Conservation (phyloP, 805 yeast species). For the Metschnikowia arizonensis region DNA sequence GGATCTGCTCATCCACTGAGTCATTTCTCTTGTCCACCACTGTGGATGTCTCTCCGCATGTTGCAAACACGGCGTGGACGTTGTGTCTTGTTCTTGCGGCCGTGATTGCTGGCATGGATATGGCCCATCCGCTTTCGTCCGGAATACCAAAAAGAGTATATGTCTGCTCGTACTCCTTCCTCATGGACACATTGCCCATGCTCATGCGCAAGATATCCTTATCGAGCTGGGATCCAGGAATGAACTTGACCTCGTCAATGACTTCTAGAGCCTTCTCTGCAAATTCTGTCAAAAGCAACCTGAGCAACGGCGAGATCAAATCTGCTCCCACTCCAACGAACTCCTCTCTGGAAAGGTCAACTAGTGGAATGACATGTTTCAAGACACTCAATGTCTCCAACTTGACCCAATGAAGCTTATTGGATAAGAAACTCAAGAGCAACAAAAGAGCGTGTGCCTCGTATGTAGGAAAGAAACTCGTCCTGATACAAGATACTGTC, state of each 20-base stretch:
- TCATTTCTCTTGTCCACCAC: constrained; percentile 23
- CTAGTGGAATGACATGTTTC: constrained; percentile 67
- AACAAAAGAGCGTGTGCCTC: constrained; percentile 74
- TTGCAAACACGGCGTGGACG: constrained; percentile 90
- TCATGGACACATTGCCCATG: constrained; percentile 73
- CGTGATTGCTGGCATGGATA: constrained; percentile 90
- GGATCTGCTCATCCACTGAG: constrained; percentile 33
- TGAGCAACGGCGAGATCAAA: constrained; percentile 79
- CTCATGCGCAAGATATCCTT: constrained; percentile 90
- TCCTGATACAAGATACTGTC: constrained; percentile 63
- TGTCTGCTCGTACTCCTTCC: constrained; percentile 78
- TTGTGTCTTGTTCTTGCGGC: constrained; percentile 87
- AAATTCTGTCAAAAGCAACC: constrained; percentile 75
- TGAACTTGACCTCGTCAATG: constrained; percentile 73
- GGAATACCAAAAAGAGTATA: constrained; percentile 94
- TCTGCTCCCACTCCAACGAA: constrained; percentile 93
- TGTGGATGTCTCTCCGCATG: constrained; percentile 54
- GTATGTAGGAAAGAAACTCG: constrained; percentile 65
- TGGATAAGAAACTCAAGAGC: constrained; percentile 73
- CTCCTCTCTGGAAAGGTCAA: constrained; percentile 72
- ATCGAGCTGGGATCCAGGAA: constrained; percentile 89
- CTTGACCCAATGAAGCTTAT: constrained; percentile 74
- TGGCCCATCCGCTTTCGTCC: constrained; percentile 93
- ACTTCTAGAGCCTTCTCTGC: constrained; percentile 90
- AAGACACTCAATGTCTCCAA: constrained; percentile 73